A percentile compares a stretch with the other conserved stretches of the same genome.
Conservation (phyloP, 2,329 filamentous ascomycete genomes). For the Pezicula radicicola region DNA sequence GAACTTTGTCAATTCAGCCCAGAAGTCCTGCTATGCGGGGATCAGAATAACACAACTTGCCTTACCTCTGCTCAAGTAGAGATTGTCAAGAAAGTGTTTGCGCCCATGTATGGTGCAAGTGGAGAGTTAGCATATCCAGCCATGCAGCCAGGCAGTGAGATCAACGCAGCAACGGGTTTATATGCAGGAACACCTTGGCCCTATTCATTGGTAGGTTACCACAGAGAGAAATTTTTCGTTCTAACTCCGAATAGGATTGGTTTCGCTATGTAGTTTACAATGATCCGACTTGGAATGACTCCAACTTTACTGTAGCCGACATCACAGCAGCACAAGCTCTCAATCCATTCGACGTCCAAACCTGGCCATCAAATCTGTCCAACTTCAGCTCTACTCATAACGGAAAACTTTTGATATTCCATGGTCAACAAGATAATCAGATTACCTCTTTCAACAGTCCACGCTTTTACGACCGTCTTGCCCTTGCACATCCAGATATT, state of each 20-base stretch:
- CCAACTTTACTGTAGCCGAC: constrained; percentile 34
- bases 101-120: constrained; percentile 9
- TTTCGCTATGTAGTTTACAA: constrained; percentile 44
- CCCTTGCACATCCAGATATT: constrained; percentile 21
- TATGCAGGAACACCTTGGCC: constrained; percentile 27
- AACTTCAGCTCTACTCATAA: constrained; percentile 5
- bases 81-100: constrained; percentile 15
- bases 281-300: constrained; percentile 34
- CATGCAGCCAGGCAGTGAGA: constrained; percentile 45
- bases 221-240: background rate
- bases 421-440: constrained; percentile 35
- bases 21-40: constrained; percentile 4
- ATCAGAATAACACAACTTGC: constrained; percentile 5
- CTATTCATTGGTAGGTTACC: constrained; percentile 10
- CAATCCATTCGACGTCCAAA: constrained; percentile 23
- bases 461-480: constrained; percentile 19
- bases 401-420: constrained; percentile 38
- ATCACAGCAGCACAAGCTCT: constrained; percentile 26
- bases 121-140: constrained; percentile 22
- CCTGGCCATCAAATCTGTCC: constrained; percentile 16
- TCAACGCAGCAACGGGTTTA: constrained; percentile 32
- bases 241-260: constrained; percentile 40
- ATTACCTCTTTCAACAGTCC: constrained; percentile 20
- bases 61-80: constrained; percentile 13
- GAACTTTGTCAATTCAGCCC: constrained; percentile 28